Evolutionary conservation across 805 yeast genomes (phyloP).

Genomic region (Lachancea sp.): DNA sequence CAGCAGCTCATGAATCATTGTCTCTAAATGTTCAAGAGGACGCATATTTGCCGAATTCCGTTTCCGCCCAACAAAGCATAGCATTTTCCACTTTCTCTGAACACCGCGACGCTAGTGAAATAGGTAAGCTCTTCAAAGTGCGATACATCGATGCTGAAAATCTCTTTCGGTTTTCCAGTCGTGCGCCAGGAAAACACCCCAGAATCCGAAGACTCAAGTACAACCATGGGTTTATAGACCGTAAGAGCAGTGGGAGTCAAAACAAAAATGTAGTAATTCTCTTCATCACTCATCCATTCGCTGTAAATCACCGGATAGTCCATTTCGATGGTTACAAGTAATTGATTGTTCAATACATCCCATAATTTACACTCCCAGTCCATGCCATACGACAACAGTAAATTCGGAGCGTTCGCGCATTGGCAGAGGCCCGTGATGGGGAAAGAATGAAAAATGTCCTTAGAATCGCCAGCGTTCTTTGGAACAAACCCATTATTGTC

Average conservation of each 20-base stretch:
- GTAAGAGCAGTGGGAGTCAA: conserved; percentile 13
- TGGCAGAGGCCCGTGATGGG: conserved; percentile 15
- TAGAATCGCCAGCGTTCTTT: neutral
- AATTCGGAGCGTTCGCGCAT: conserved; percentile 11
- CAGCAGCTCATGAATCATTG: neutral
- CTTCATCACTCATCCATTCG: conserved; percentile 15
- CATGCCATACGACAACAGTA: conserved; percentile 19
- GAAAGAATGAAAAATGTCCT: conserved; percentile 18
- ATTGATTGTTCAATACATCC: conserved; percentile 16
- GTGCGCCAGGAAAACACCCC: conserved; percentile 7
- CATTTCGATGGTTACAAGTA: conserved; percentile 15
- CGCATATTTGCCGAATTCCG: neutral
- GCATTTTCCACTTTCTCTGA: neutral
- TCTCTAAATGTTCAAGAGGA: neutral
- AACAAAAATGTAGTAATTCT: conserved; percentile 5
- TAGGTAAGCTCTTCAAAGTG: conserved; percentile 6
- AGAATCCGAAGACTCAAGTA: neutral
- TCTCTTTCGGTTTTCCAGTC: conserved; percentile 5
- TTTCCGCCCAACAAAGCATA: conserved; percentile 10
- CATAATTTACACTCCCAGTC: conserved; percentile 26
- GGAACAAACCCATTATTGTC: conserved; percentile 24
- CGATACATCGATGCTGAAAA: conserved; percentile 6
- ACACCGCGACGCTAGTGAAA: conserved; percentile 13
- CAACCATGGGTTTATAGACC: conserved; percentile 6
- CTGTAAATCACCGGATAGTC: conserved; percentile 16